Conservation (phyloP, 768 basidiomycete species). For the Rhizopogon sp. region DNA sequence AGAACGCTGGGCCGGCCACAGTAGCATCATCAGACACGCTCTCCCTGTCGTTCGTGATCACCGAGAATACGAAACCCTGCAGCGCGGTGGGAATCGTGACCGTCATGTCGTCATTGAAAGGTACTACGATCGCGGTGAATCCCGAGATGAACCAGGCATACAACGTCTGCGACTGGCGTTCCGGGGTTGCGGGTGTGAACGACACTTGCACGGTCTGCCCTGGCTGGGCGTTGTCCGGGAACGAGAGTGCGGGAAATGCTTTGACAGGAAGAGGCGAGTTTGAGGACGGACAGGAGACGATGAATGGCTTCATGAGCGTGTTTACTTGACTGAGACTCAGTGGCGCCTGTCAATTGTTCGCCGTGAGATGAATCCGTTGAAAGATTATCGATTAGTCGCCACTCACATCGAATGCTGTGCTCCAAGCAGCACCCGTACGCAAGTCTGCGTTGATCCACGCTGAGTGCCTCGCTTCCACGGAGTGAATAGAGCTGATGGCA, state of each 20-base stretch:
- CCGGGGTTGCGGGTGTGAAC: slow-evolving; percentile 11
- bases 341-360: slow-evolving; percentile 27
- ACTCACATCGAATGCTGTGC: slow-evolving; percentile 52
- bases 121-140: slow-evolving; percentile 35
- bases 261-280: slow-evolving; percentile 46
- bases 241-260: slow-evolving; percentile 46
- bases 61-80: slow-evolving; percentile 46
- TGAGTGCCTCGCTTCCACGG: slow-evolving; percentile 61
- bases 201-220: slow-evolving; percentile 22
- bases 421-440: slow-evolving; percentile 47
- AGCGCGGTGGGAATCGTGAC: slow-evolving; percentile 38
- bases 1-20: slow-evolving; percentile 53
- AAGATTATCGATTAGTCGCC: slow-evolving; percentile 5
- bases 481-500: slow-evolving; percentile 51
- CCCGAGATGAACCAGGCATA: slow-evolving; percentile 50
- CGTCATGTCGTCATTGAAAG: slow-evolving; percentile 27
- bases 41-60: slow-evolving; percentile 37
- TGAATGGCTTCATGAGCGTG: slow-evolving; percentile 39
- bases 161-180: slow-evolving; percentile 10
- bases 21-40: slow-evolving; percentile 40
- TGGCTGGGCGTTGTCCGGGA: slow-evolving; percentile 21
- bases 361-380: slow-evolving; percentile 27
- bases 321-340: slow-evolving; percentile 36
- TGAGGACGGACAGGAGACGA: slow-evolving; percentile 45
- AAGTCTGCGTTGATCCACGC: slow-evolving; percentile 54